Evolutionary conservation across 306 rosid species (phyloP).

Genomic region (Cucumis hystrix): DNA sequence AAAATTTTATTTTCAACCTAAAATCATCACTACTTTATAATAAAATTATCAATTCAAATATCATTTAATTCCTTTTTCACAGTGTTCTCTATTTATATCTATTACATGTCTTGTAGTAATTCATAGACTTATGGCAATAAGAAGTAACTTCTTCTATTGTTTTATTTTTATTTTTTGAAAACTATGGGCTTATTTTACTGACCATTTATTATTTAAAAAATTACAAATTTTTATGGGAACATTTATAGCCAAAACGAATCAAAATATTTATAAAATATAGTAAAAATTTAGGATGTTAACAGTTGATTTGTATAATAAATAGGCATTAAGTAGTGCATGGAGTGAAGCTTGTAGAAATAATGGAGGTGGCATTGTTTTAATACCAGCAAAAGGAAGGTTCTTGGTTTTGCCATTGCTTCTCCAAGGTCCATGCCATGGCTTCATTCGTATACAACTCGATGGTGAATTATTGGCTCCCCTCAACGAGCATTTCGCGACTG

Average conservation of each 20-base stretch:
- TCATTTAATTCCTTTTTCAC: too few species aligned
- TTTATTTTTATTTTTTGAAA: too few species aligned
- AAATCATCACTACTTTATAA: background rate
- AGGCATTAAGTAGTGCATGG: slow-evolving; percentile 17
- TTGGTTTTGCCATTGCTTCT: slow-evolving; percentile 1
- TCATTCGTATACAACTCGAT: background rate
- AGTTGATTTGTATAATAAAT: background rate
- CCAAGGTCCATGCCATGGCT: slow-evolving; percentile 17
- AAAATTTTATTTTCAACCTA: background rate
- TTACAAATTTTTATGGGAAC: too few species aligned
- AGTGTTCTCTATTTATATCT: too few species aligned
- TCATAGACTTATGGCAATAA: background rate
- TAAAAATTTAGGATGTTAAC: too few species aligned
- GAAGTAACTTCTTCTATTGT: too few species aligned
- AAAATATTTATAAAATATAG: too few species aligned
- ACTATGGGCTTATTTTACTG: too few species aligned
- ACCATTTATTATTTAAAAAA: too few species aligned
- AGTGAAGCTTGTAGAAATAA: slow-evolving; percentile 12
- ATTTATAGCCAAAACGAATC: too few species aligned
- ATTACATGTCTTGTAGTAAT: background rate
- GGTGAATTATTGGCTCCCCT: slow-evolving; percentile 13
- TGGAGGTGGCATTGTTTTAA: slow-evolving; percentile 4
- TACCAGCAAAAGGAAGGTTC: slow-evolving; percentile 12
- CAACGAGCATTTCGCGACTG: background rate
- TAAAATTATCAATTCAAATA: background rate